These are phyloP conservation scores for Aspergillus sergii DNA, from an alignment of 2,329 filamentous ascomycete species.

Conservation along the genomic window DNA sequence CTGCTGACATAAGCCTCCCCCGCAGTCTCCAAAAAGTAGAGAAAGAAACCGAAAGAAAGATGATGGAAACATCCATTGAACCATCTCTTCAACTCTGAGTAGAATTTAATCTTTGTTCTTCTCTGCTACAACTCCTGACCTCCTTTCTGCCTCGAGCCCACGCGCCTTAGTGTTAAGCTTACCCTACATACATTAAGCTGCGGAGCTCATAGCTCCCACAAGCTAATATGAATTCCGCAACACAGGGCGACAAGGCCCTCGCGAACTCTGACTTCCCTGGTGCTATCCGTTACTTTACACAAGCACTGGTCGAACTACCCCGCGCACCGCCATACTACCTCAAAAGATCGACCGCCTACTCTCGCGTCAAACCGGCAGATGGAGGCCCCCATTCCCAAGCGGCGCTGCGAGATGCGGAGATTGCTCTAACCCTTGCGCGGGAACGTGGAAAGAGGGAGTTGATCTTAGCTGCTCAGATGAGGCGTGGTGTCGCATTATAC, in stretches of 20 bases:
- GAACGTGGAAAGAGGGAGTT: conserved; percentile 73
- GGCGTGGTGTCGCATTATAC: conserved; percentile 74
- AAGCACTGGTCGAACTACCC: conserved; percentile 64
- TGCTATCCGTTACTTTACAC: conserved; percentile 69
- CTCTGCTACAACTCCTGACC: background rate
- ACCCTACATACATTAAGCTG: background rate
- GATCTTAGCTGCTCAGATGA: conserved; percentile 79
- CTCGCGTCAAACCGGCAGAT: conserved; percentile 60
- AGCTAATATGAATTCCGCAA: conserved; percentile 53
- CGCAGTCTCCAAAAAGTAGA: conserved; percentile 14
- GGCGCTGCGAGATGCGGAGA: conserved; percentile 71
- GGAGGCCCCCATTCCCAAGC: conserved; percentile 41
- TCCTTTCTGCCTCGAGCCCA: background rate
- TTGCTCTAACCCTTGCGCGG: conserved; percentile 62
- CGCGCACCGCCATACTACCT: conserved; percentile 77
- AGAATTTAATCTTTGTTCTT: background rate
- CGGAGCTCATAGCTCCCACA: background rate
- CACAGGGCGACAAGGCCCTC: conserved; percentile 64
- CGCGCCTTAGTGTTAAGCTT: background rate
- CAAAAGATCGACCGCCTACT: conserved; percentile 77
- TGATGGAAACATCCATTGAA: conserved; percentile 13
- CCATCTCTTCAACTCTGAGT: background rate
- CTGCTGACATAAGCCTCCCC: conserved; percentile 14
- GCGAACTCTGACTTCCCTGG: conserved; percentile 63
- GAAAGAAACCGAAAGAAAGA: conserved; percentile 12